Base-by-base conservation (phyloP, 1,284 basidiomycete genomes). In the Pholiota adiposa region DNA sequence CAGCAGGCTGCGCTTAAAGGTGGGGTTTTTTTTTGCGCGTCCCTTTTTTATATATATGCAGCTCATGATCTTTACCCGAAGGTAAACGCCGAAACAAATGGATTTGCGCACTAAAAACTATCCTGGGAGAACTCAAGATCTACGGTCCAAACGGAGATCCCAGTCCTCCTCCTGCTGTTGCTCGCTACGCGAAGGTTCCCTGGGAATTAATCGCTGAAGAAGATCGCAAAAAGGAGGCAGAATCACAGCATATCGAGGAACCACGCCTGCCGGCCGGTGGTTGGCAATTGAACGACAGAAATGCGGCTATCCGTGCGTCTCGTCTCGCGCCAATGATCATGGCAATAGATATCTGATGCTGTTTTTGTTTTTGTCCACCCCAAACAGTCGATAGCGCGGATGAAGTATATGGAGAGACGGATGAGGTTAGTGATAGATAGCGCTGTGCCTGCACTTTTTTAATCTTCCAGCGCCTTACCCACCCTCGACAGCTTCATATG, bases 41-140 rank as follows among this genome's bases (percentile, higher is more conserved):
- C 21, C 14, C 34, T 21, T 14, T 36, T n/a, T n/a, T n/a, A 38
- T 6, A 38, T 19, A 23, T 33, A 38, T 27, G 21, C 19, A 11
- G 29, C 23, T 34, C 50, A 43, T 49, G 33, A 25, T 56, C 25
- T 52, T 29, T 18, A 60, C 33, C 55, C 60, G 14, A 56, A 89
- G 87, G 83, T 4, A 84, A 90, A 76, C 86, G 94, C 58, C 84
- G 93, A 54, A 96, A 96, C 79, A 94, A 93, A 76, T 96, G 94
- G 93, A 83, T 96, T 40, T 96, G 93, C 72, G 90, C 91, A 23
- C 80, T 97, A 62, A 96, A 96, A 75, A 73, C 83, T 41, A 81
- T 86, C 33, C 76, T 97, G 60, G 80, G 81, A 34, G 88, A 93
- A 58, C 76, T 89, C 55, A 80, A 86, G 66, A 89, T 97, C 62